Conservation (phyloP, 1,284 basidiomycete genomes). For the Amylostereum areolatum region DNA sequence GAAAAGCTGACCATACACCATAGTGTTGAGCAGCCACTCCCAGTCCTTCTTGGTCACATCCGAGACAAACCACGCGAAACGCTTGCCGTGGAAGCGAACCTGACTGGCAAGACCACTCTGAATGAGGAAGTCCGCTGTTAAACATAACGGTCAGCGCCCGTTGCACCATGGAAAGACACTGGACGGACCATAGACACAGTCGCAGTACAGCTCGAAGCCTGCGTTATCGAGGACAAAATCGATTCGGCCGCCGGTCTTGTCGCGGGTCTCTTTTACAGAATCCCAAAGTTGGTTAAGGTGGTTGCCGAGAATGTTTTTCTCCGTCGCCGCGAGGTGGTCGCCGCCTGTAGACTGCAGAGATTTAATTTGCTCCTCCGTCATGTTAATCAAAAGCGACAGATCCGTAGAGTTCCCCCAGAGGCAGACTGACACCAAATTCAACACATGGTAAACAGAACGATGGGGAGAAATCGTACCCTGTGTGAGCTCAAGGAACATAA, state of each 20-base stretch:
- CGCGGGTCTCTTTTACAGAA: conserved; percentile 63
- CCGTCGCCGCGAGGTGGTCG: conserved; percentile 90
- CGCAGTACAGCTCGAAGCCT: conserved; percentile 95
- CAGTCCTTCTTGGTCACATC: conserved; percentile 97
- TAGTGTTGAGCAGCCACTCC: conserved; percentile 88
- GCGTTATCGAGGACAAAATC: conserved; percentile 90
- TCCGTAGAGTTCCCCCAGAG: conserved; percentile 98
- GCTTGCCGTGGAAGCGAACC: conserved; percentile 91
- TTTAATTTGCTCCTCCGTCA: conserved; percentile 99
- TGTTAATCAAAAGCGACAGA: conserved; percentile 92
- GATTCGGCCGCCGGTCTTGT: conserved; percentile 73
- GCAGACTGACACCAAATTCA: conserved; percentile 52
- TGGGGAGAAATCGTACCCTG: conserved; percentile 47
- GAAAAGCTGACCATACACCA: conserved; percentile 88
- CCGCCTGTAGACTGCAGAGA: conserved; percentile 96
- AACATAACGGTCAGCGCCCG: conserved; percentile 2
- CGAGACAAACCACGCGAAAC: conserved; percentile 91
- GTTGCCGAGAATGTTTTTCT: conserved; percentile 93
- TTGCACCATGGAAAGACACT: neutral
- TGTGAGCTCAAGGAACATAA: conserved; percentile 92
- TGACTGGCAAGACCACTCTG: conserved; percentile 85
- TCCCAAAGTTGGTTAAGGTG: conserved; percentile 81
- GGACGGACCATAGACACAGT: conserved; percentile 83
- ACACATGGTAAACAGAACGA: conserved; percentile 9
- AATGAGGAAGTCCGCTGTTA: conserved; percentile 78